Percentiles rank a stretch among this genome's conserved stretches.
These are phyloP conservation scores for Ceratocystiopsis brevicomis DNA, from an alignment of 2,329 filamentous ascomycete genomes.

Conservation along the genomic window DNA sequence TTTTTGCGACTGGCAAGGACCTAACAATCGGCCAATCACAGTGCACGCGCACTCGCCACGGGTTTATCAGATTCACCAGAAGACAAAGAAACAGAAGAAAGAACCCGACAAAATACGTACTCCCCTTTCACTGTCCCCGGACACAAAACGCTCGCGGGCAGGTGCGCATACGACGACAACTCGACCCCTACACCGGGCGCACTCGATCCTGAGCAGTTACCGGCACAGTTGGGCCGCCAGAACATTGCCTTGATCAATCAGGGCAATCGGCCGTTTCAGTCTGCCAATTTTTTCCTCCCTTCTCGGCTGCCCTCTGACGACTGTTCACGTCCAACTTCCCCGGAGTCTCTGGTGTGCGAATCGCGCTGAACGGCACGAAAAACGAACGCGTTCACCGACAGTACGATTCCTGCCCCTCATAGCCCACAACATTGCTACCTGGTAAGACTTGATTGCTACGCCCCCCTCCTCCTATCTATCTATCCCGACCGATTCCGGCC, in stretches of 20 bases:
- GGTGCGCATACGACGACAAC: too few species aligned
- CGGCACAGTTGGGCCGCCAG: not conserved
- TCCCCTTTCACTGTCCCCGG: not conserved
- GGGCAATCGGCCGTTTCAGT: not conserved
- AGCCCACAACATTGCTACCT: too few species aligned
- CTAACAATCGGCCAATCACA: constrained; percentile 5
- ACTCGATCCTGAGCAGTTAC: not conserved
- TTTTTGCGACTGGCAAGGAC: not conserved
- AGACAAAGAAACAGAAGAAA: not conserved
- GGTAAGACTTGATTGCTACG: too few species aligned
- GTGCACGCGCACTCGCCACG: constrained; percentile 3
- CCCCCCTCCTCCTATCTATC: too few species aligned
- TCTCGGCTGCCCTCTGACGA: too few species aligned
- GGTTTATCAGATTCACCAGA: constrained; percentile 9
- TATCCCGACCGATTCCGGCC: too few species aligned
- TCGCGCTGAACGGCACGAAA: too few species aligned
- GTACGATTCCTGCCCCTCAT: too few species aligned
- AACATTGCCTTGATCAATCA: not conserved
- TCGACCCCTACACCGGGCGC: not conserved
- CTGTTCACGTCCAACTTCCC: too few species aligned
- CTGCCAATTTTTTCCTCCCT: not conserved
- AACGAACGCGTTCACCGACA: too few species aligned
- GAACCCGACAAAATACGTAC: not conserved
- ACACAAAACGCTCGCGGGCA: not conserved
- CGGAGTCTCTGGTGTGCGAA: too few species aligned